A percentile compares a stretch with the other conserved stretches of the same genome.
phyloP scores from a whole-genome alignment of 768 basidiomycete genomes.

The Suillus discolor region DNA sequence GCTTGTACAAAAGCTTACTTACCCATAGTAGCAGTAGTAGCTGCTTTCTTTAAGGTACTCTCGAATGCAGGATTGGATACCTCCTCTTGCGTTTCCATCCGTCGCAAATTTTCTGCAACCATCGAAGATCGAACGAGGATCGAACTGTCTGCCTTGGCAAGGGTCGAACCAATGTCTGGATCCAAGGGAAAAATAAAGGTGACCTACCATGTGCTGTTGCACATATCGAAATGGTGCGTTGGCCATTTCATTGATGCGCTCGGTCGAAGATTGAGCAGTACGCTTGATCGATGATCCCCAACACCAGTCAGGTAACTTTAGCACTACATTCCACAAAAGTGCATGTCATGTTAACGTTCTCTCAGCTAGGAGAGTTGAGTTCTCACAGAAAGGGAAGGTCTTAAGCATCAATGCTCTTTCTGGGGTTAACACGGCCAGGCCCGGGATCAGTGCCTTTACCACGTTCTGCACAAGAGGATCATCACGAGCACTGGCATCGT shows the following conservation, averaged over 20 bases:
- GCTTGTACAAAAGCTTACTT: neutral
- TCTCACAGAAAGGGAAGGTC: constrained; percentile 10
- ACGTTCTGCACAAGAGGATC: constrained; percentile 5
- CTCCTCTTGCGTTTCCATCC: constrained; percentile 19
- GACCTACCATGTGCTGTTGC: constrained; percentile 10
- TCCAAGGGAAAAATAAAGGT: neutral
- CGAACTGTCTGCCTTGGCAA: neutral
- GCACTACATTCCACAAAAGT: constrained; percentile 1
- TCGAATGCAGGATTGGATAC: constrained; percentile 8
- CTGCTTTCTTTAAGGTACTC: constrained; percentile 13
- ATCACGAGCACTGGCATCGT: constrained; percentile 1
- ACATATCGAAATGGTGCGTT: constrained; percentile 10
- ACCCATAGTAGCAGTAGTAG: constrained; percentile 18
- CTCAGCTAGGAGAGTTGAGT: neutral
- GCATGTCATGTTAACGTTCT: neutral
- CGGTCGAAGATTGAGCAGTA: constrained; percentile 3
- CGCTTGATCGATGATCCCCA: constrained; percentile 13
- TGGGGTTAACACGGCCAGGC: neutral
- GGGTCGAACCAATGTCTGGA: neutral
- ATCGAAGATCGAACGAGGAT: constrained; percentile 3
- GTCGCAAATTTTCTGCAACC: constrained; percentile 18
- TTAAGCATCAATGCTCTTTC: constrained; percentile 5
- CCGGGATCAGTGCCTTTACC: neutral
- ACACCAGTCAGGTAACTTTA: constrained; percentile 15
- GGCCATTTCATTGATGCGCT: constrained; percentile 2